These are phyloP conservation scores for Geotrichum bryndzae DNA, from an alignment of 1,139 yeast genomes.

Conservation along the genomic window DNA sequence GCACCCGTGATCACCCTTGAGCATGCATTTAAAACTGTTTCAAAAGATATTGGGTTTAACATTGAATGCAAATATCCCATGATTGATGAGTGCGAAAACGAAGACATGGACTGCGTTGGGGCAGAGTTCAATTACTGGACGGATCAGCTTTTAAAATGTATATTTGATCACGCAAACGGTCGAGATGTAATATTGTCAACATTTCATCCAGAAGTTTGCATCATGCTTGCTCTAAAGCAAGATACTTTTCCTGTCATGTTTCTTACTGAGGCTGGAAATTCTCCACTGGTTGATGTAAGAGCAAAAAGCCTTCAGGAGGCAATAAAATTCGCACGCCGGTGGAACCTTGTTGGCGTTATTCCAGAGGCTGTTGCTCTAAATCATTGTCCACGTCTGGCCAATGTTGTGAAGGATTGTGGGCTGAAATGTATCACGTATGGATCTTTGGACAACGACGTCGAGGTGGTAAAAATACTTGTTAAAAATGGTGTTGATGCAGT, in stretches of 20 bases:
- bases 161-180: conserved; percentile 71
- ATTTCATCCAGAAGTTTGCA: conserved; percentile 90
- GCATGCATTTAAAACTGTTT: conserved; percentile 76
- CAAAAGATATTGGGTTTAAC: conserved; percentile 82
- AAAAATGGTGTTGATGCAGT: conserved; percentile 96
- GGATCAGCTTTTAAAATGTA: conserved; percentile 60
- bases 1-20: conserved; percentile 85
- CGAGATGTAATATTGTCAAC: conserved; percentile 87
- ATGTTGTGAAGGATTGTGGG: conserved; percentile 83
- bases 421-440: conserved; percentile 94
- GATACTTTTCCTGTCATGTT: conserved; percentile 77
- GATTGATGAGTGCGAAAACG: conserved; percentile 86
- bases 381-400: conserved; percentile 80
- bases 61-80: conserved; percentile 94
- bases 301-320: conserved; percentile 88
- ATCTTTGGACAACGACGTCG: conserved; percentile 75
- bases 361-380: conserved; percentile 82
- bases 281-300: conserved; percentile 78
- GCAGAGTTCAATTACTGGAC: conserved; percentile 83
- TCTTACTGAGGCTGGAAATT: conserved; percentile 83
- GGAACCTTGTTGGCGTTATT: conserved; percentile 91
- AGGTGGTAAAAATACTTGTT: conserved; percentile 78
- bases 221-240: conserved; percentile 80
- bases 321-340: conserved; percentile 79
- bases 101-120: conserved; percentile 80